Evolutionary conservation across 345 rosid species (phyloP), one percentile per base, ranked within the genome.

Genomic region (Cardiospermum halicacabum): DNA sequence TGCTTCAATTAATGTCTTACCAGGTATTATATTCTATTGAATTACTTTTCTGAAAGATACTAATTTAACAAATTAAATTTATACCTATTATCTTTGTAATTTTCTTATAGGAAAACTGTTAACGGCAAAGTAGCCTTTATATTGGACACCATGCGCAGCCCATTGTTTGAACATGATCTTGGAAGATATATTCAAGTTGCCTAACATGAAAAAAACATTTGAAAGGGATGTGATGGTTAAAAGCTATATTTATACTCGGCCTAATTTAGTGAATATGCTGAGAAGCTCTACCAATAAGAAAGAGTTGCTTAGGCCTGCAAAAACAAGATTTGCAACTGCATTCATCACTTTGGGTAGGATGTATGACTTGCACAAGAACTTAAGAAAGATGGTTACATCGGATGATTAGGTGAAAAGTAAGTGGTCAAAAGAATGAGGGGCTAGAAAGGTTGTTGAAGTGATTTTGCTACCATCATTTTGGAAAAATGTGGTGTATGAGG

Each of bases 391-490:
- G 8, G 9, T 39, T 39, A 39, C 43, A 2, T 39, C 43, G 2
- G 43, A 39, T 7, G 3, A 7, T 3, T 50, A 67, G 74, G n/a
- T 6, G 15, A 40, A 7, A 1, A 36, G 56, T 6, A 62, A 64
- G 3, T 62, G 55, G 42, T 47, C 62, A 15, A 58, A 68, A 32
- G 60, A 60, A 16, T 4, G 6, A 1, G 11, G 0, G 0, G 68
- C 73, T 3, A 68, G 64, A 47, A 58, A 10, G 16, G 30, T n/a
- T 16, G 22, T 13, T 0, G 0, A 42, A 0, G 53, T 26, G 6
- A 40, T 71, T 10, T 1, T 58, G 1, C 32, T 18, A 42, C 5
- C 61, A 22, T 9, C 54, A 4, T 75, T 71, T 67, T 58, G 67
- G 60, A 71, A 19, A 18, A 18, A 7, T 25, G 31, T 75, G 42